Base-by-base conservation (phyloP, 2,329 filamentous ascomycete genomes). In the Chrysoporthe cubensis region DNA sequence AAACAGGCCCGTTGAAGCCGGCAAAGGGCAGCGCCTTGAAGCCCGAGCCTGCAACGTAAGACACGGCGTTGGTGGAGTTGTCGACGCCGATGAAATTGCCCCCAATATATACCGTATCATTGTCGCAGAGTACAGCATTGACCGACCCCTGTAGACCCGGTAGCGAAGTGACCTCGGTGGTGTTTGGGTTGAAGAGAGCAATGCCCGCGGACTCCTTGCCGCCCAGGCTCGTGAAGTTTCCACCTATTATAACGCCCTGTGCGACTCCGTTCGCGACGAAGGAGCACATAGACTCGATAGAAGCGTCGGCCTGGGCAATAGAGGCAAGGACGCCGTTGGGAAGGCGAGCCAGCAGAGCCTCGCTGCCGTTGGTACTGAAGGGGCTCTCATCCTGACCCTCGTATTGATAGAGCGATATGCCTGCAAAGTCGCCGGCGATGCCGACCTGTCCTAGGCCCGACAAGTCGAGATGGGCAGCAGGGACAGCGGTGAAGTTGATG, bases 181-280 rank as follows among this genome's bases (percentile, higher is more conserved):
- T 90, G 71, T 88, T 87, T 3, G 92, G 88, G 76, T 97, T 88
- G 80, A 94, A 94, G 59, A 96, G 78, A 34, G 94, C 96, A 66
- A 96, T 88, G 57, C 92, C 92, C 64, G 89, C 89, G 2, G 94
- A 93, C 75, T 92, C 82, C 66, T 90, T 85, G 68, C 89, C 89
- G 68, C 90, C 92, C 70, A 99, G 81, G 77, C 93, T 96, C 43
- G 96, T 98, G 77, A 99, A 99, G 81, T 98, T 98, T 60, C 96
- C 96, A 66, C 92, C 96, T 18, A 99, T 86, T 60, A 98, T 87
- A 40, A 98, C 87, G 52, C 91, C 90, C n/a, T 87, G 83, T 66
- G 90, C 80, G 6, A 84, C 85, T 71, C 91, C 91, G 78, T 92
- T 86, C 73, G 85, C 81, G 63, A 88, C 84, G 74, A 95, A 92